Evolutionary conservation across 1,139 yeast species (phyloP).

Genomic region (Blastobotrys arbuscula): DNA sequence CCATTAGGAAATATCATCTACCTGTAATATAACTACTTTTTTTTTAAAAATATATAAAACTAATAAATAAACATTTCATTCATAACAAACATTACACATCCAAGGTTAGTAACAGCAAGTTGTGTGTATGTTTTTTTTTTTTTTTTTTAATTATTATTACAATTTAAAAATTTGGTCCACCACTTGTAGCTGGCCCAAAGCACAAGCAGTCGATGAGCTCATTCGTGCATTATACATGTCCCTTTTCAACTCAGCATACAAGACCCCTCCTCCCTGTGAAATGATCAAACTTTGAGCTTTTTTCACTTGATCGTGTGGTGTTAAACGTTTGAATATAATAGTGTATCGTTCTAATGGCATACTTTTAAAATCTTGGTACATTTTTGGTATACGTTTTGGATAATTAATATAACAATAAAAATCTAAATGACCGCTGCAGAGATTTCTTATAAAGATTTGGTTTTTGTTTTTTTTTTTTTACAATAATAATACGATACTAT

Average conservation of each 20-base stretch:
- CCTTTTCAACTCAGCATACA: conserved; percentile 7
- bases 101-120: background rate
- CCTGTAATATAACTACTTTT: no score
- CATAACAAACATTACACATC: background rate
- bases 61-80: background rate
- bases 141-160: background rate
- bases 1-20: no score
- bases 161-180: conserved; percentile 1
- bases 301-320: conserved; percentile 7
- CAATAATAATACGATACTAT: no score
- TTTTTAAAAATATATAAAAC: background rate
- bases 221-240: conserved; percentile 9
- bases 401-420: no score
- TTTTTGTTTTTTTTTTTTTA: background rate
- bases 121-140: background rate
- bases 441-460: no score
- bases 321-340: conserved; percentile 7
- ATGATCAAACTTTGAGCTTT: conserved; percentile 8
- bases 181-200: background rate
- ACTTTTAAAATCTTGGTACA: no score
- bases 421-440: no score
- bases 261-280: conserved; percentile 11
- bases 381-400: no score
- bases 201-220: conserved; percentile 6
- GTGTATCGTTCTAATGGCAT: conserved; percentile 4